Conservation (phyloP, 73 alveolate species). For the Paramecium pentaurelia region DNA sequence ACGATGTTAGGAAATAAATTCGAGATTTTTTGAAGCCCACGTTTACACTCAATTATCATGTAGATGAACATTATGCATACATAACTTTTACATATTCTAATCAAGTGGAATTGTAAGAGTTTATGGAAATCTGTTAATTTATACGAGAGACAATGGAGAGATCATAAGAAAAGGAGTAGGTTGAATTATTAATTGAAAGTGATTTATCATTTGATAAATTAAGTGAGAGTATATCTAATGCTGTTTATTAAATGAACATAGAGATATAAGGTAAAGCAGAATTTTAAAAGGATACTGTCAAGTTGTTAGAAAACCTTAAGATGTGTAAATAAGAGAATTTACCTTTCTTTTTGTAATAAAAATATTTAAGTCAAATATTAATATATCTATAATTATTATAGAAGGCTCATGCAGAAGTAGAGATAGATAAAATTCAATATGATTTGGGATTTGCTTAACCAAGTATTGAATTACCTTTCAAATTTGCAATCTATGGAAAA, state of each 20-base stretch:
- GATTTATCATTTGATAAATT: background rate
- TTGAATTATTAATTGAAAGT: background rate
- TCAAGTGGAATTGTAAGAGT: background rate
- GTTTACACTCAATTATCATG: background rate
- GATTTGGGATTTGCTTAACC: background rate
- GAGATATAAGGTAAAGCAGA: background rate
- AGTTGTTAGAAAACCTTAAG: background rate
- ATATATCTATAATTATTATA: background rate
- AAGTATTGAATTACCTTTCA: background rate
- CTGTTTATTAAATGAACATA: background rate
- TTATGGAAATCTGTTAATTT: background rate
- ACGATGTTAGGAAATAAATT: background rate
- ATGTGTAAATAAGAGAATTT: background rate
- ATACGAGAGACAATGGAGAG: background rate
- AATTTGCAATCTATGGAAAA: background rate
- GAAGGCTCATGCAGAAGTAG: background rate
- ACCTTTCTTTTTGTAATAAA: background rate
- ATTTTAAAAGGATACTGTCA: background rate
- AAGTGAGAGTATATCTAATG: background rate
- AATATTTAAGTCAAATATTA: background rate
- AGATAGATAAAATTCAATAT: background rate
- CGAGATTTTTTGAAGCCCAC: background rate
- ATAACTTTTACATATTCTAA: background rate
- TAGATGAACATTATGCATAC: background rate
- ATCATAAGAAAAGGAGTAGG: background rate